Base-by-base conservation (phyloP, 441 rosid genomes). In the Erysimum pusillum region DNA sequence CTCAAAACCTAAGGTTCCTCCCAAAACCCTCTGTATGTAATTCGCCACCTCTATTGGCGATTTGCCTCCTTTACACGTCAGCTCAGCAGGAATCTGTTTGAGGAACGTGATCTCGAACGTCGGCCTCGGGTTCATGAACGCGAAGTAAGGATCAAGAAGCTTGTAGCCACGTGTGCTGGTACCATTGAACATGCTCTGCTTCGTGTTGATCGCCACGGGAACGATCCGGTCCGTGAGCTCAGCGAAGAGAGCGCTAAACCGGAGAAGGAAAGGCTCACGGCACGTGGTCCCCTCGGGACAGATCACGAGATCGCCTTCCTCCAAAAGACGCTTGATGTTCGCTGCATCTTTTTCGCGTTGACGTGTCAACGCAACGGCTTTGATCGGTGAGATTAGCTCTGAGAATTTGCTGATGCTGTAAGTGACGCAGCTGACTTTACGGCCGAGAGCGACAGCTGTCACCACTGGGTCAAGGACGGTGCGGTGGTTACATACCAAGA, bases 231-330 rank as follows among this genome's bases (percentile, higher is more conserved):
- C 98, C 0, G 98, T 91, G 2, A 95, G 87, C 69, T 95, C 99
- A 0, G 98, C 99, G 22, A 95, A 95, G n/a, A 95, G 87, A 1
- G 99, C 98, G 38, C 99, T 95, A 74, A 95, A 95, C 72, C 99
- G 79, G 32, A 95, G 75, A 3, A 95, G 85, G 74, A 91, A 95
- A 14, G 99, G 98, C 68, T 95, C 98, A 2, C 99, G 84, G n/a
- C 99, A 91, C 0, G 99, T 95, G 1, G 99, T 95, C 25, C 99
- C 99, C 68, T 95, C 99, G 0, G 98, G 98, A 76, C 98, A 95
- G 6, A 95, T 89, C 52, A 93, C 96, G 64, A 95, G 70, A 74
- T 95, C 99, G 0, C 98, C 99, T 80, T 95, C 98, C 59, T 90
- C 87, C 2, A 95, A 86, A 44, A 95, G 80, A 35, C 85, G 84